Evolutionary conservation across 2,329 filamentous ascomycete genomes (phyloP).

Genomic region (Didymella exigua): DNA sequence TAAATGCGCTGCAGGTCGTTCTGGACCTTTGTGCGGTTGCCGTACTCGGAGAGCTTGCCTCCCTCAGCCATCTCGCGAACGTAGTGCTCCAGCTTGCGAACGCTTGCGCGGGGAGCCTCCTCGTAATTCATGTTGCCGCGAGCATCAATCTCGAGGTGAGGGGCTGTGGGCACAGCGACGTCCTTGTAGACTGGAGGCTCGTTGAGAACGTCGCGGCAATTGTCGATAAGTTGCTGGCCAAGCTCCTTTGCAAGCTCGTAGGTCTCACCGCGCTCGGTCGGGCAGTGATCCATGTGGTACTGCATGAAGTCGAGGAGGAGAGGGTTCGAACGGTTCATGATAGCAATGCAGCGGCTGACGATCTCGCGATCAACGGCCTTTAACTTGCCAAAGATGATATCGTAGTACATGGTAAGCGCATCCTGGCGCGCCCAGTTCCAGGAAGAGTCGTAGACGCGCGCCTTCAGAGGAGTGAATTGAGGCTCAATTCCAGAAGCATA

Average conservation of each 20-base stretch:
- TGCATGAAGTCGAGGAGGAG: constrained; percentile 98
- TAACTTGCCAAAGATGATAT: constrained; percentile 96
- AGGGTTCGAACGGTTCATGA: constrained; percentile 99
- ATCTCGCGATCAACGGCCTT: constrained; percentile 95
- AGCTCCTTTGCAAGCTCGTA: constrained; percentile 98
- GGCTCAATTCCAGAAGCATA: constrained; percentile 95
- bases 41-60: constrained; percentile 98
- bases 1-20: constrained; percentile 94
- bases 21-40: constrained; percentile 97
- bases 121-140: constrained; percentile 92
- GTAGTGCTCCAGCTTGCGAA: constrained; percentile 97
- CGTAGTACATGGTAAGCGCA: constrained; percentile 97
- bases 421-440: constrained; percentile 99
- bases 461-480: constrained; percentile 90
- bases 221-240: constrained; percentile 90
- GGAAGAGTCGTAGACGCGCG: constrained; percentile 93
- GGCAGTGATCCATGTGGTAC: constrained; percentile 99
- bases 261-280: constrained; percentile 93
- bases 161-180: constrained; percentile 87
- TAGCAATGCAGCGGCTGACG: constrained; percentile 96
- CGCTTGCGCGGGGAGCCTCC: constrained; percentile 83
- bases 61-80: constrained; percentile 98
- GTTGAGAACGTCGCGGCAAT: constrained; percentile 90
- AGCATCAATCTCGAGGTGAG: constrained; percentile 88
- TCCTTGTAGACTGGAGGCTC: constrained; percentile 93